Conservation (phyloP, 306 rosid species). For the Glycine latifolia region DNA sequence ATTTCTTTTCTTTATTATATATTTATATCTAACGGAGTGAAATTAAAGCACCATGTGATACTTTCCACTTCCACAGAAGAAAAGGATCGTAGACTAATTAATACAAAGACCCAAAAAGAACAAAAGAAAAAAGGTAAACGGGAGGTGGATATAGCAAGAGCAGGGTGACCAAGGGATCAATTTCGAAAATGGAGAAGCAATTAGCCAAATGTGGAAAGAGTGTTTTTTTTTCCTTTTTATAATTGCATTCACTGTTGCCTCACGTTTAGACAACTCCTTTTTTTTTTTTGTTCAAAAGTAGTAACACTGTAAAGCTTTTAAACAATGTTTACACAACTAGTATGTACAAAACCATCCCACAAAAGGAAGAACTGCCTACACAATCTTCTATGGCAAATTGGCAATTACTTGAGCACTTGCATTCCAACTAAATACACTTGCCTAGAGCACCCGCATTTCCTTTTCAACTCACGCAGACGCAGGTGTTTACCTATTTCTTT, state of each 20-base stretch:
- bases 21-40: neutral
- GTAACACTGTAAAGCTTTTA: constrained; percentile 22
- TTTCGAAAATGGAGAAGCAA: constrained; percentile 39
- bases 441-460: constrained; percentile 30
- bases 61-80: constrained; percentile 21
- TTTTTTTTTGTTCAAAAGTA: neutral
- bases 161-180: constrained; percentile 25
- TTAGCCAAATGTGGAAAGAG: constrained; percentile 27
- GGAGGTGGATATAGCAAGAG: neutral
- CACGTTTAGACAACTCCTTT: constrained; percentile 41
- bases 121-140: neutral
- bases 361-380: constrained; percentile 45
- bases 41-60: constrained; percentile 21
- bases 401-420: constrained; percentile 37
- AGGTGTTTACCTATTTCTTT: constrained; percentile 30
- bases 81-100: constrained; percentile 21
- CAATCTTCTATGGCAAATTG: constrained; percentile 34
- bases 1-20: neutral
- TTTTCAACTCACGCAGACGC: constrained; percentile 38
- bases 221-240: neutral
- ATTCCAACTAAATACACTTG: constrained; percentile 48
- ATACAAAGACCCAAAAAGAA: constrained; percentile 43
- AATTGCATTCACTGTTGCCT: constrained; percentile 40
- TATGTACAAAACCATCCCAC: constrained; percentile 49
- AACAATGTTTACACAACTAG: constrained; percentile 26